Conservation (phyloP, 129 eudicot genomes). For the Erigeron canadensis region DNA sequence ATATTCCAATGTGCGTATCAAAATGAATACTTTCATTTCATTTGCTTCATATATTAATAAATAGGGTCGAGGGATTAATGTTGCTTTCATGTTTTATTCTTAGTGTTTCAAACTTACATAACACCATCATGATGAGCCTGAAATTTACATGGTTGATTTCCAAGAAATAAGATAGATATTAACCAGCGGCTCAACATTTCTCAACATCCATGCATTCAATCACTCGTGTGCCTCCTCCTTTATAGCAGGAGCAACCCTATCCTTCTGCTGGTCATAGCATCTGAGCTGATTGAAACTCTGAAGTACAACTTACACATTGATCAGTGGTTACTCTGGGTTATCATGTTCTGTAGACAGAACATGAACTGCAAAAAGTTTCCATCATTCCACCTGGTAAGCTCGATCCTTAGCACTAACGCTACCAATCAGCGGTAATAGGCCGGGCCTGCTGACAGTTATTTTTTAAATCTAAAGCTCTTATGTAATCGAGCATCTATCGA, state of each 20-base stretch:
- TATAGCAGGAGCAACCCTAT: slow-evolving; percentile 86
- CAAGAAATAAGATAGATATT: neutral
- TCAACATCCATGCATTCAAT: slow-evolving; percentile 90
- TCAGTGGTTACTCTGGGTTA: slow-evolving; percentile 59
- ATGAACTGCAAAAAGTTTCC: slow-evolving; percentile 86
- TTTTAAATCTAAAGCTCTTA: too few relatives aligned
- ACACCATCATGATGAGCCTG: too few relatives aligned
- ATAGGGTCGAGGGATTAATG: too few relatives aligned
- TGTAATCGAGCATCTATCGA: too few relatives aligned
- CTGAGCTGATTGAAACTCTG: slow-evolving; percentile 61
- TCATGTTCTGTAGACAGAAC: slow-evolving; percentile 86
- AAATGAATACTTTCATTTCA: too few relatives aligned
- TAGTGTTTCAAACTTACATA: too few relatives aligned
- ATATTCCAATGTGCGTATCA: too few relatives aligned
- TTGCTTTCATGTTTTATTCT: too few relatives aligned
- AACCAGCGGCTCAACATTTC: slow-evolving; percentile 27
- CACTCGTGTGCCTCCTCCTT: slow-evolving; percentile 91
- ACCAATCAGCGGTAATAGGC: too few relatives aligned
- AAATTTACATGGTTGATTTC: neutral
- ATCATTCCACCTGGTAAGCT: slow-evolving; percentile 76
- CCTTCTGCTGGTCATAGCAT: slow-evolving; percentile 38
- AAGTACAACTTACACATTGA: slow-evolving; percentile 96
- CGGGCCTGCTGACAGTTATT: too few relatives aligned
- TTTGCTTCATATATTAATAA: too few relatives aligned
- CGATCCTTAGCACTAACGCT: too few relatives aligned